Evolutionary conservation across 257 asterid genomes (phyloP).

Genomic region (Penstemon eatonii): DNA sequence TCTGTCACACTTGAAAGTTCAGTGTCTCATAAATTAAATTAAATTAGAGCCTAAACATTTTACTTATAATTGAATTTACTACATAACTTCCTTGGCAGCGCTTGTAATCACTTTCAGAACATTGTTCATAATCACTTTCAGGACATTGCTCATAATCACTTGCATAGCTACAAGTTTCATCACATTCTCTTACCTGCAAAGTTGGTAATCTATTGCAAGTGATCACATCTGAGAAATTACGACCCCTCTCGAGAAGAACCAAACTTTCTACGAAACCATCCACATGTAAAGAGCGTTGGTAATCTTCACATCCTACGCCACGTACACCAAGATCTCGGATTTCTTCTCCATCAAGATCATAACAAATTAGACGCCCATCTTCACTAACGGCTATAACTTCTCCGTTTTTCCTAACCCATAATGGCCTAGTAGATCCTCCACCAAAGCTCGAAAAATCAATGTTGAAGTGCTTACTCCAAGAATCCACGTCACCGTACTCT

Average conservation of each 20-base stretch:
- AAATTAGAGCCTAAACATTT: too few species aligned
- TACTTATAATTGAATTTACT: too few species aligned
- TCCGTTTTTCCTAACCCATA: conserved; percentile 40
- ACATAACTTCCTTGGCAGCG: conserved; percentile 1
- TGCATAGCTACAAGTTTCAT: conserved; percentile 4
- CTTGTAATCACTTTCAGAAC: conserved; percentile 4
- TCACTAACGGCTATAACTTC: conserved; percentile 30
- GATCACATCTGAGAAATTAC: conserved; percentile 24
- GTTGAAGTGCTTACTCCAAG: conserved; percentile 39
- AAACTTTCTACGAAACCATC: conserved; percentile 32
- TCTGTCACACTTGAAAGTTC: neutral
- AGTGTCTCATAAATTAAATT: neutral
- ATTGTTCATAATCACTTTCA: conserved; percentile 1
- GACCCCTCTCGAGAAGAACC: conserved; percentile 36
- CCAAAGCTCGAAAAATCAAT: conserved; percentile 24
- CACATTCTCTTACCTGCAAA: conserved; percentile 13
- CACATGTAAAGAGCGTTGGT: conserved; percentile 31
- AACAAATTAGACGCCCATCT: conserved; percentile 31
- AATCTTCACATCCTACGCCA: conserved; percentile 29
- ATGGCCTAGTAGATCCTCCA: conserved; percentile 31
- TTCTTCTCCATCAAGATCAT: conserved; percentile 23
- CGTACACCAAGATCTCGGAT: conserved; percentile 31
- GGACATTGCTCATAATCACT: neutral
- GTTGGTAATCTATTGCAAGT: conserved; percentile 24
- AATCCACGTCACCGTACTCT: conserved; percentile 40